These are phyloP conservation scores for Neoascochyta sp. DNA, from an alignment of 2,329 filamentous ascomycete species.

Conservation along the genomic window DNA sequence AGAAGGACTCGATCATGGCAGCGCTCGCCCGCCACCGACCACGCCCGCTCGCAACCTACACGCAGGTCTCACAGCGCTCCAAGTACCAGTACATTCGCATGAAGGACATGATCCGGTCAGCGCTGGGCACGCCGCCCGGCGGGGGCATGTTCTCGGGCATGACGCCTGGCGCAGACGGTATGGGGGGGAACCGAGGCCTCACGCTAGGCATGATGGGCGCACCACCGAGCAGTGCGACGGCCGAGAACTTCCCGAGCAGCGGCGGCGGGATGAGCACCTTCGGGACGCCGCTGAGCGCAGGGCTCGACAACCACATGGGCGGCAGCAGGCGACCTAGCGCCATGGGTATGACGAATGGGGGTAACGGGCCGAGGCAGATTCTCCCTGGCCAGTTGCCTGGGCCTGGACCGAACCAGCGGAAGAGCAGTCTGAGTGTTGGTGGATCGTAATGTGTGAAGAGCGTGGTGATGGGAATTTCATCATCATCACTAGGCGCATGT, in stretches of 20 bases:
- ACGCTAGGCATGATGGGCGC: constrained; percentile 33
- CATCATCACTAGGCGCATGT: too few species aligned
- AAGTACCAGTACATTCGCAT: constrained; percentile 62
- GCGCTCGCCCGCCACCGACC: constrained; percentile 71
- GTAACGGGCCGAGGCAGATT: constrained; percentile 32
- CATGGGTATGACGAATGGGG: constrained; percentile 19
- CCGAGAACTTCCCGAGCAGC: constrained; percentile 31
- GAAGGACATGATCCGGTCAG: constrained; percentile 60
- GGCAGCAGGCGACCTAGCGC: constrained; percentile 30
- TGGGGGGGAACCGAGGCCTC: constrained; percentile 22
- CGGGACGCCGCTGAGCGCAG: constrained; percentile 28
- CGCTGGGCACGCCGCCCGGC: constrained; percentile 48
- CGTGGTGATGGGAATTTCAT: neutral
- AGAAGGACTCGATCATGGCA: constrained; percentile 83
- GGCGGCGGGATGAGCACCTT: constrained; percentile 25
- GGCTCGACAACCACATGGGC: constrained; percentile 20
- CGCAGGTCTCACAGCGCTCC: constrained; percentile 47
- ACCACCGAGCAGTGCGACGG: constrained; percentile 26
- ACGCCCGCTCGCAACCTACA: constrained; percentile 68
- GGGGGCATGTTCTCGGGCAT: constrained; percentile 18
- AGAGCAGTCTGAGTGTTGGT: constrained; percentile 30
- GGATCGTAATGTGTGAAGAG: constrained; percentile 5
- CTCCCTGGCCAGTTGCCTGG: constrained; percentile 38
- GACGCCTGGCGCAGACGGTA: constrained; percentile 19
- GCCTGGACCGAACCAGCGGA: constrained; percentile 27